These are phyloP conservation scores for Ehretia macrophylla DNA, from an alignment of 257 asterid genomes.

Conservation along the genomic window DNA sequence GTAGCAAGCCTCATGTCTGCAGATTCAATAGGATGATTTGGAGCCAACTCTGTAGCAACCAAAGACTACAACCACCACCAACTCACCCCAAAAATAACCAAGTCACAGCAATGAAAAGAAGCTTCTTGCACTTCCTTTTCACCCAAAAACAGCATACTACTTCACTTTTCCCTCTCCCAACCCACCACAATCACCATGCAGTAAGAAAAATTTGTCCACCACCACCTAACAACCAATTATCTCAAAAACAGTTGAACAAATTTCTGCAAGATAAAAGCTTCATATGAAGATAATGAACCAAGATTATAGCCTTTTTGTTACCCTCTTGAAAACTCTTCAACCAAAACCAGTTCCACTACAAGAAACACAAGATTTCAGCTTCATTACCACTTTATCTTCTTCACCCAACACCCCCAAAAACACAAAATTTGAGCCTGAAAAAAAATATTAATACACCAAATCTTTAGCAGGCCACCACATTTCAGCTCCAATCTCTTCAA, in stretches of 20 bases:
- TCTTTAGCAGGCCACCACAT: background rate
- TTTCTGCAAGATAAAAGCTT: constrained; percentile 5
- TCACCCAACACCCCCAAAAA: constrained; percentile 18
- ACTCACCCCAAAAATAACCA: constrained; percentile 17
- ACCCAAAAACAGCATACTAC: constrained; percentile 28
- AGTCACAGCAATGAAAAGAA: constrained; percentile 8
- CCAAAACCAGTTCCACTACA: constrained; percentile 43
- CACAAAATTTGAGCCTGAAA: constrained; percentile 12
- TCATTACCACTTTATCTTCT: constrained; percentile 34
- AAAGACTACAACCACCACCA: constrained; percentile 9
- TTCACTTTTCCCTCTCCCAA: constrained; percentile 17
- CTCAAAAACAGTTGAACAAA: constrained; percentile 11
- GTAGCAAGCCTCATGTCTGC: constrained; percentile 54
- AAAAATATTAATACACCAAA: constrained; percentile 11
- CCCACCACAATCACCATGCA: constrained; percentile 30
- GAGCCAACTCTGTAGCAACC: constrained; percentile 12
- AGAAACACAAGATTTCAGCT: constrained; percentile 26
- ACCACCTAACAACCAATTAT: constrained; percentile 26
- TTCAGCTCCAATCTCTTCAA: constrained; percentile 7
- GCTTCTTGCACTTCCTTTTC: constrained; percentile 22
- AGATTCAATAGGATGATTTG: constrained; percentile 22
- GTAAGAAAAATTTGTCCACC: constrained; percentile 4
- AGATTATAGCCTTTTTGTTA: background rate
- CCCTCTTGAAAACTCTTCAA: constrained; percentile 20
- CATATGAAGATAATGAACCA: constrained; percentile 15